Conservation (phyloP, 1,284 basidiomycete genomes). For the Cystobasidium sp. region DNA sequence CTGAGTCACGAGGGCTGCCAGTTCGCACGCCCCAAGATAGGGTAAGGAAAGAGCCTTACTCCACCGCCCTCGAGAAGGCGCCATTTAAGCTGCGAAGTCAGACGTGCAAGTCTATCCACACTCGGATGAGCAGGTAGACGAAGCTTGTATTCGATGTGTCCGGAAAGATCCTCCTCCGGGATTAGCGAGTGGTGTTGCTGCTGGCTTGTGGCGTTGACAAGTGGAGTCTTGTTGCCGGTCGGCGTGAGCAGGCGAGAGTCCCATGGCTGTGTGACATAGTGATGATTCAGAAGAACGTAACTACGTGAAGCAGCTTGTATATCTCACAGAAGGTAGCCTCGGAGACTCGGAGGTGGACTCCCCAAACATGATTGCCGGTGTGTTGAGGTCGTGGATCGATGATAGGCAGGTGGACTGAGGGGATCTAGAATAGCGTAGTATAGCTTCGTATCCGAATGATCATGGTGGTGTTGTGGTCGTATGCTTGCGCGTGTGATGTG, state of each 20-base stretch:
- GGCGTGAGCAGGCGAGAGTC: conserved; percentile 26
- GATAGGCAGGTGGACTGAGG: neutral
- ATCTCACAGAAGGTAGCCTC: conserved; percentile 36
- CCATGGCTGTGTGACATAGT: conserved; percentile 30
- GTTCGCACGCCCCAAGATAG: too few species aligned
- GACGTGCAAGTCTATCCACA: conserved; percentile 67
- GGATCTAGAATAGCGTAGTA: neutral
- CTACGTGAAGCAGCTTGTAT: neutral
- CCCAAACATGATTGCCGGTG: conserved; percentile 31
- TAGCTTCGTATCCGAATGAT: conserved; percentile 42
- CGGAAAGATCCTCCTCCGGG: conserved; percentile 36
- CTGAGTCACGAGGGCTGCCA: neutral
- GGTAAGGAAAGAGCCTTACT: conserved; percentile 14
- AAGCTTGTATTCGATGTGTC: conserved; percentile 75
- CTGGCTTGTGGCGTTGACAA: conserved; percentile 12
- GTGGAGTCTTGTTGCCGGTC: conserved; percentile 14
- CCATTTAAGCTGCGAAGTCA: conserved; percentile 95
- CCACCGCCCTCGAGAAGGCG: conserved; percentile 87
- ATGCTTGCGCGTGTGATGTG: neutral
- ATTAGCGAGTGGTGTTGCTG: conserved; percentile 23
- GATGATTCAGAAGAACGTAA: neutral
- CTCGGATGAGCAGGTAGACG: conserved; percentile 71
- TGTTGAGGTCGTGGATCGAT: conserved; percentile 9
- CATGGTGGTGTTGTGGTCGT: conserved; percentile 23
- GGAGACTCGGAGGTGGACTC: conserved; percentile 43